A percentile compares a stretch with the other conserved stretches of the same genome.
These are phyloP conservation scores for Citrus reticulata DNA, from an alignment of 345 rosid genomes.

Conservation along the genomic window DNA sequence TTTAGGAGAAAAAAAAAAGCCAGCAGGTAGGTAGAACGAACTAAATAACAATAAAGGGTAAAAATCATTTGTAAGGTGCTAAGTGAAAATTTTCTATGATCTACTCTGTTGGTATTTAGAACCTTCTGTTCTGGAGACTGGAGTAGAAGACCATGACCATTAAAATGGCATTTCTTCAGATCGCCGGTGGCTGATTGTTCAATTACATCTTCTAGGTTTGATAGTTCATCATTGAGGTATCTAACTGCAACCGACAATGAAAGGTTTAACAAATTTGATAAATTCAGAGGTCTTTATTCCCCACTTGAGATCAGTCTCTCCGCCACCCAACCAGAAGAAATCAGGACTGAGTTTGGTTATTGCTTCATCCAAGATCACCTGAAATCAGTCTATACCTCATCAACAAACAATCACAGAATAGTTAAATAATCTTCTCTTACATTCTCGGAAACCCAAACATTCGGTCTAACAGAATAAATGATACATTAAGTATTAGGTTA, in stretches of 20 bases:
- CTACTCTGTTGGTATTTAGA: not conserved
- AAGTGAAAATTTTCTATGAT: not conserved
- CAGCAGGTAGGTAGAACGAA: not conserved
- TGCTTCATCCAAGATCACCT: slow-evolving; percentile 95
- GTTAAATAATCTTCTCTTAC: not conserved
- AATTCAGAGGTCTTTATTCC: slow-evolving; percentile 75
- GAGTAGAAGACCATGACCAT: not conserved
- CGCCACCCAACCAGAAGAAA: slow-evolving; percentile 95
- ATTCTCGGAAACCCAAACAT: not conserved
- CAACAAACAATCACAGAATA: slow-evolving; percentile 3
- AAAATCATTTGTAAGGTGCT: not conserved
- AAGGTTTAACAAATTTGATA: slow-evolving; percentile 65
- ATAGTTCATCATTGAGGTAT: slow-evolving; percentile 1
- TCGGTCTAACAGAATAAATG: not conserved
- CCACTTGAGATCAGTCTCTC: slow-evolving; percentile 85
- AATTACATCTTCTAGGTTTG: not conserved
- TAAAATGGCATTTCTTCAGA: not conserved
- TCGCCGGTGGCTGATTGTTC: not conserved
- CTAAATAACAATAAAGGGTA: not conserved
- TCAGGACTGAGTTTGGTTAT: slow-evolving; percentile 67
- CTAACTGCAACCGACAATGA: slow-evolving; percentile 62
- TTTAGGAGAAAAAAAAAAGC: not conserved
- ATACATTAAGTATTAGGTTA: not conserved
- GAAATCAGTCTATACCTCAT: slow-evolving; percentile 24
- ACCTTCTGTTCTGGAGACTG: not conserved